A percentile compares a stretch with the other conserved stretches of the same genome.
Evolutionary conservation across 768 basidiomycete species (phyloP).

Genomic region (Tylopilus balloui): DNA sequence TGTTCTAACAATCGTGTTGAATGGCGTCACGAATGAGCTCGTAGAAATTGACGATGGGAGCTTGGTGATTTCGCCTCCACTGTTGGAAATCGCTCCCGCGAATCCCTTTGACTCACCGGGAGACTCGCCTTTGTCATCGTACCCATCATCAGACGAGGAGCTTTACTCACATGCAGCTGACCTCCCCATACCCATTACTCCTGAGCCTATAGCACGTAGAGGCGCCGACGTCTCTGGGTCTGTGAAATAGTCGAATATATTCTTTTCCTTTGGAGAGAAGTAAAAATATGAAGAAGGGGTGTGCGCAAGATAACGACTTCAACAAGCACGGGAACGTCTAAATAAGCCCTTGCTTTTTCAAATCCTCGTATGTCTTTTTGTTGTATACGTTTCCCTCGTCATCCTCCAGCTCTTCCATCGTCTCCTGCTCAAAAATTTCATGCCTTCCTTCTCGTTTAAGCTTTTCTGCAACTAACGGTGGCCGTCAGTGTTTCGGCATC

Average conservation of each 20-base stretch:
- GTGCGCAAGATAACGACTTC: constrained; percentile 1
- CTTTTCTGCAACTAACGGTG: constrained; percentile 81
- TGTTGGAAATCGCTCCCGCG: constrained; percentile 36
- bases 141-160: constrained; percentile 82
- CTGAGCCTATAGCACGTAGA: constrained; percentile 25
- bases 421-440: constrained; percentile 90
- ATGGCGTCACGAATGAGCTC: neutral
- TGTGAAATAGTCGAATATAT: constrained; percentile 6
- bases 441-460: constrained; percentile 95
- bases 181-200: constrained; percentile 63
- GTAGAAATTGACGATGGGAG: constrained; percentile 18
- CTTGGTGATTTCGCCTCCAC: constrained; percentile 35
- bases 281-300: neutral
- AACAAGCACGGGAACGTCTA: constrained; percentile 27
- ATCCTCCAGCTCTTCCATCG: constrained; percentile 97
- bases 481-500: neutral
- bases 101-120: constrained; percentile 76
- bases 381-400: constrained; percentile 99
- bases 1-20: neutral
- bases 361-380: constrained; percentile 94
- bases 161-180: constrained; percentile 69
- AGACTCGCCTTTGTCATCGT: constrained; percentile 65
- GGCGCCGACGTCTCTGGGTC: constrained; percentile 2
- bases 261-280: neutral
- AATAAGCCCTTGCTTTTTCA: constrained; percentile 93